Percentiles rank a stretch among this genome's conserved stretches.
Evolutionary conservation across 208 protist genomes (phyloP).

Genomic region (Leishmania aethiopica): DNA sequence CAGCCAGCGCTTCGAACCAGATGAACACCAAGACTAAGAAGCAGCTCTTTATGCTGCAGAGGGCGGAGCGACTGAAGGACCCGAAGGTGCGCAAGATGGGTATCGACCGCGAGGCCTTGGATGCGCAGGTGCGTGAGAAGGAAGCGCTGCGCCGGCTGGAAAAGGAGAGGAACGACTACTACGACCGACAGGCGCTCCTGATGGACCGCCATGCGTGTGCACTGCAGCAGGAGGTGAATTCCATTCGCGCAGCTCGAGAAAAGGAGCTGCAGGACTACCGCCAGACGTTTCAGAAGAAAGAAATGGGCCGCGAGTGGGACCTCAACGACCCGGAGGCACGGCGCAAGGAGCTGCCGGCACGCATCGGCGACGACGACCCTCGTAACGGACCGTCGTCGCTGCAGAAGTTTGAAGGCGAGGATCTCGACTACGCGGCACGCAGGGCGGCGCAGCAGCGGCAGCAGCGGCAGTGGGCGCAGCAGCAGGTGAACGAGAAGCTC

Average conservation of each 20-base stretch:
- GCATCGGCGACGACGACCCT: constrained; percentile 90
- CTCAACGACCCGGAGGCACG: constrained; percentile 88
- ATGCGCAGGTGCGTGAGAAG: constrained; percentile 93
- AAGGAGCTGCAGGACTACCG: constrained; percentile 88
- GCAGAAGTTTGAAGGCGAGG: constrained; percentile 94
- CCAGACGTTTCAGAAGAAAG: constrained; percentile 86
- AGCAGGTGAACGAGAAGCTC: constrained; percentile 91
- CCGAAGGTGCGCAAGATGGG: constrained; percentile 92
- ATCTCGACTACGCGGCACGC: constrained; percentile 80
- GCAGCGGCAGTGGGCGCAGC: constrained; percentile 81
- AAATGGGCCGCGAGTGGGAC: constrained; percentile 88
- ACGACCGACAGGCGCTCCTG: constrained; percentile 86
- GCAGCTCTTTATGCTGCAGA: constrained; percentile 85
- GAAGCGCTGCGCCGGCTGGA: constrained; percentile 79
- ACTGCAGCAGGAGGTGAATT: constrained; percentile 88
- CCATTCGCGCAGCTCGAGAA: constrained; percentile 72
- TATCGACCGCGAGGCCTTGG: constrained; percentile 89
- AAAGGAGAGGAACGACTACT: constrained; percentile 87
- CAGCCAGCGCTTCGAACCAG: constrained; percentile 9
- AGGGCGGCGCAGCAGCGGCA: constrained; percentile 80
- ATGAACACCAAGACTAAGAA: constrained; percentile 66
- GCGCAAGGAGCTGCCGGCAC: constrained; percentile 83
- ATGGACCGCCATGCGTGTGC: constrained; percentile 89
- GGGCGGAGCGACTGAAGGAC: constrained; percentile 89
- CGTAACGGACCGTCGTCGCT: constrained; percentile 80